Conservation (phyloP, 2,329 filamentous ascomycete species). For the Calonectria pseudoreteaudii region DNA sequence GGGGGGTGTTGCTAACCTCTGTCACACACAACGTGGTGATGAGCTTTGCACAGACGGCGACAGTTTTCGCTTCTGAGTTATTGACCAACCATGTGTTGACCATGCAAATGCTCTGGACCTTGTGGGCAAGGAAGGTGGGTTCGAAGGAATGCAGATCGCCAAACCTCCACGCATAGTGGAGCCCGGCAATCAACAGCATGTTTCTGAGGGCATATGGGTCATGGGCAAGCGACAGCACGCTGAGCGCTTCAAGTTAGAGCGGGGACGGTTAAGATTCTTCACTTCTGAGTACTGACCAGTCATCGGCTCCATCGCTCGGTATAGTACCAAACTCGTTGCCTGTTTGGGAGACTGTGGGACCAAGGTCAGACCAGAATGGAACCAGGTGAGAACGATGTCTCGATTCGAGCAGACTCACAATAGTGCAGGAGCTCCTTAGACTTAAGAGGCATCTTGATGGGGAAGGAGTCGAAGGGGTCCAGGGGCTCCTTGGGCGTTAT, state of each 20-base stretch:
- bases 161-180: neutral
- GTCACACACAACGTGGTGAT: neutral
- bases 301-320: neutral
- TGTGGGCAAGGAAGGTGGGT: constrained; percentile 1
- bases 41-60: neutral
- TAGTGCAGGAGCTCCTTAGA: neutral
- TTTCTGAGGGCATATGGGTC: neutral
- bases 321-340: neutral
- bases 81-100: neutral
- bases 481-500: neutral
- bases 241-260: neutral
- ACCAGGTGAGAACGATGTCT: neutral
- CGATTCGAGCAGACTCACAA: neutral
- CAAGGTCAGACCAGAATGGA: neutral
- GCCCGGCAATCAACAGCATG: neutral
- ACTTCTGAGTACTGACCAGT: neutral
- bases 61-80: neutral
- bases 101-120: neutral
- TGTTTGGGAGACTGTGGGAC: constrained; percentile 2
- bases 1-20: neutral
- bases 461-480: neutral
- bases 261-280: neutral
- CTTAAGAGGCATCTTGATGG: neutral
- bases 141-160: constrained; percentile 1
- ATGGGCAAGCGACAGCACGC: neutral